Evolutionary conservation across 2,329 filamentous ascomycete genomes (phyloP).

Genomic region (Aspergillus transmontanensis): DNA sequence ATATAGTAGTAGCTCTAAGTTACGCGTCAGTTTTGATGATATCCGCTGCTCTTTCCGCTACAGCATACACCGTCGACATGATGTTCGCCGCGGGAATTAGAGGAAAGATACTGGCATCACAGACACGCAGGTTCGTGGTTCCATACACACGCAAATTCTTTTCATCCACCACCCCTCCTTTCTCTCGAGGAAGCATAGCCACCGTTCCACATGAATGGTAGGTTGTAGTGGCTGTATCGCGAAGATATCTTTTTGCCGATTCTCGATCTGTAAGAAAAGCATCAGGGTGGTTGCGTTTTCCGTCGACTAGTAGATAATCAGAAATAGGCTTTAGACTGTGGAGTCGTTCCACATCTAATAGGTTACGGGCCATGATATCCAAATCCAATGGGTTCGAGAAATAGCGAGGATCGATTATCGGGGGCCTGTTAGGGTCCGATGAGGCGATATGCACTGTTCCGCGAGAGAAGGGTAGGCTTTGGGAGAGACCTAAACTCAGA

Average conservation of each 20-base stretch:
- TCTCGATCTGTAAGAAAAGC: constrained; percentile 10
- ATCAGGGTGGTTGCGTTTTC: neutral
- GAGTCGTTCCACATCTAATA: too few species aligned
- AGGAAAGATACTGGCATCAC: constrained; percentile 42
- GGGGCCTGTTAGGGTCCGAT: too few species aligned
- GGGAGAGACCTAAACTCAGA: too few species aligned
- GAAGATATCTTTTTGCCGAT: constrained; percentile 14
- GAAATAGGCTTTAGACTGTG: too few species aligned
- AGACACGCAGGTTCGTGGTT: constrained; percentile 34
- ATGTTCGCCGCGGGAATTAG: constrained; percentile 41
- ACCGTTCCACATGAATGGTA: constrained; percentile 18
- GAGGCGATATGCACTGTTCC: too few species aligned
- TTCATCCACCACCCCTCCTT: constrained; percentile 36
- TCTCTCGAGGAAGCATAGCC: neutral
- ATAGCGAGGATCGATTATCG: too few species aligned
- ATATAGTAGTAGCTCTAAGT: too few species aligned
- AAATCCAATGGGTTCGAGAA: too few species aligned
- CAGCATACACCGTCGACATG: constrained; percentile 40
- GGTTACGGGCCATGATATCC: too few species aligned
- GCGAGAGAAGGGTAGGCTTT: too few species aligned
- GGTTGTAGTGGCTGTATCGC: constrained; percentile 3
- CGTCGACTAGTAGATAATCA: too few species aligned
- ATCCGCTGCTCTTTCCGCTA: constrained; percentile 39
- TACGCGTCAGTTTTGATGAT: neutral
- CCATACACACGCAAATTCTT: constrained; percentile 33